Conservation (phyloP, 495 filamentous ascomycete genomes). For the Coniosporium apollinis region DNA sequence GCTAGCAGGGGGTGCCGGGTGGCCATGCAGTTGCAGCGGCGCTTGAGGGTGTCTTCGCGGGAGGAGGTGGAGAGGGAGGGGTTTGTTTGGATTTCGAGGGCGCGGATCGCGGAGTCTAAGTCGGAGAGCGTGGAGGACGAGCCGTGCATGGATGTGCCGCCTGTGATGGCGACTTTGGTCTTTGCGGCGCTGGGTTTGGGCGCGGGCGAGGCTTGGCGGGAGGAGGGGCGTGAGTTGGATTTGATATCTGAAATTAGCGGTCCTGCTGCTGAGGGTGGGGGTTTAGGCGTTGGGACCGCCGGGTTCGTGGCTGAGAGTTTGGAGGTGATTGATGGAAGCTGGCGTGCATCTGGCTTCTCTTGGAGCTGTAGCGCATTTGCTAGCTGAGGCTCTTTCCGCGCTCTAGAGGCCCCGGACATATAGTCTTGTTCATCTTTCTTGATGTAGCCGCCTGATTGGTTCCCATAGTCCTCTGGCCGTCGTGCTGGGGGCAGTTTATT, state of each 20-base stretch:
- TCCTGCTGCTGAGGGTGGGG: slow-evolving; percentile 54
- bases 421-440: slow-evolving; percentile 51
- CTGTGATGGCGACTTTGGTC: slow-evolving; percentile 49
- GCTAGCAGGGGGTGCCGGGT: slow-evolving; percentile 67
- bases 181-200: slow-evolving; percentile 17
- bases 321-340: slow-evolving; percentile 17
- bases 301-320: slow-evolving; percentile 18
- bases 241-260: slow-evolving; percentile 55
- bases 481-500: slow-evolving; percentile 43
- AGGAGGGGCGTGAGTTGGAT: slow-evolving; percentile 27
- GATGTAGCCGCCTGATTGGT: slow-evolving; percentile 40
- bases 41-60: slow-evolving; percentile 25
- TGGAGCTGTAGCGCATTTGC: slow-evolving; percentile 23
- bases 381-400: slow-evolving; percentile 16
- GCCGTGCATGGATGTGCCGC: slow-evolving; percentile 61
- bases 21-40: slow-evolving; percentile 71
- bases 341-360: slow-evolving; percentile 23
- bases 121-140: slow-evolving; percentile 60
- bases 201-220: slow-evolving; percentile 31
- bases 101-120: slow-evolving; percentile 79
- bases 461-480: slow-evolving; percentile 40
- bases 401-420: slow-evolving; percentile 29
- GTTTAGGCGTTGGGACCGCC: slow-evolving; percentile 34
- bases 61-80: slow-evolving; percentile 38
- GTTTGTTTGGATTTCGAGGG: slow-evolving; percentile 79